These are phyloP conservation scores for Dendrobium officinale DNA, from an alignment of 106 monocot genomes.

Conservation along the genomic window DNA sequence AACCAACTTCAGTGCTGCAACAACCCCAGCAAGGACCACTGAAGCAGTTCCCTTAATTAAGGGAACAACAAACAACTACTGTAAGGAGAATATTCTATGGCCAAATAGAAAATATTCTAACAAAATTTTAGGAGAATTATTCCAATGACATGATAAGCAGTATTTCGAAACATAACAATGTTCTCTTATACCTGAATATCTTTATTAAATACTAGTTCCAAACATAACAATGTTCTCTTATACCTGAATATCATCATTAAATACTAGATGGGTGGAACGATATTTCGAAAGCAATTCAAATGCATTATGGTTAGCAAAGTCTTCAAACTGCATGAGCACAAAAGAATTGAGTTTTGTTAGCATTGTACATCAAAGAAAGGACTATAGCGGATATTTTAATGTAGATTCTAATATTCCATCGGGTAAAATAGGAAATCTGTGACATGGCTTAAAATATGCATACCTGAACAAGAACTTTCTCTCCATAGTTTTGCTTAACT, in stretches of 20 bases:
- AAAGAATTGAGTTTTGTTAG: slow-evolving; percentile 3
- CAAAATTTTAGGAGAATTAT: not conserved
- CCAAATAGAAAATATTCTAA: not conserved
- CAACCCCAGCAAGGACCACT: slow-evolving; percentile 89
- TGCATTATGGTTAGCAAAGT: slow-evolving; percentile 94
- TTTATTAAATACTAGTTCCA: slow-evolving; percentile 61
- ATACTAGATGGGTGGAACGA: slow-evolving; percentile 56
- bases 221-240: not conserved
- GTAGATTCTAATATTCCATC: slow-evolving; percentile 14
- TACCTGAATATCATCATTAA: slow-evolving; percentile 91
- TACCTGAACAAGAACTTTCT: slow-evolving; percentile 80
- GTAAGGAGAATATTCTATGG: not conserved
- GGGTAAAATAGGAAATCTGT: not conserved
- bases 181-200: slow-evolving; percentile 65
- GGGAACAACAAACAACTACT: not conserved
- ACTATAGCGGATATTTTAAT: slow-evolving; percentile 19
- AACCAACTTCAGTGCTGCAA: slow-evolving; percentile 75
- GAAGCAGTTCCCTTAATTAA: slow-evolving; percentile 84
- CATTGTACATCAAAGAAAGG: not conserved
- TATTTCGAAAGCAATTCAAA: slow-evolving; percentile 69
- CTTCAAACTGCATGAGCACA: slow-evolving; percentile 60
- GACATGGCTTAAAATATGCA: not conserved
- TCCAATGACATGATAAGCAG: not conserved
- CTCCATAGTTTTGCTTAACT: slow-evolving; percentile 89
- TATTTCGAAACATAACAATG: not conserved